phyloP scores from a whole-genome alignment of 2,329 filamentous ascomycete genomes.

The Sclerotinia nivalis region DNA sequence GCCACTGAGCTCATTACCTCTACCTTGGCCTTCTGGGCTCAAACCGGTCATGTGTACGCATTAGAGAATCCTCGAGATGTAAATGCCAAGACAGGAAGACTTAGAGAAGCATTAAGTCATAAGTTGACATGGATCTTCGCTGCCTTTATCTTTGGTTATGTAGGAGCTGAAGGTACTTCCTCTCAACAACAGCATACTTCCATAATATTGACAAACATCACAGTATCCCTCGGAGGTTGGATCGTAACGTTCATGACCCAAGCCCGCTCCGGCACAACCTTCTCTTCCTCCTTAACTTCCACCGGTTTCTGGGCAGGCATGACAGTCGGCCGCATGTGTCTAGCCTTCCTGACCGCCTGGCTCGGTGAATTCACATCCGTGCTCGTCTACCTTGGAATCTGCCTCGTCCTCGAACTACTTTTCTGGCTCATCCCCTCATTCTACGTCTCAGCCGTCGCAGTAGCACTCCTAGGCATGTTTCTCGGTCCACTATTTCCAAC shows the following conservation, averaged over 20 bases:
- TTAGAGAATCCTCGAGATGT: slow-evolving; percentile 50
- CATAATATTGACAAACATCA: not conserved
- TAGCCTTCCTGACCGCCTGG: slow-evolving; percentile 76
- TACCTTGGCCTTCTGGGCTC: slow-evolving; percentile 60
- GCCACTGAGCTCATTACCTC: slow-evolving; percentile 56
- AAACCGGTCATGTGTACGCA: slow-evolving; percentile 59
- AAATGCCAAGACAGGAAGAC: slow-evolving; percentile 27
- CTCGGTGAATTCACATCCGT: slow-evolving; percentile 73
- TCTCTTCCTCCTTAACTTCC: slow-evolving; percentile 72
- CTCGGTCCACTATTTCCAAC: slow-evolving; percentile 78
- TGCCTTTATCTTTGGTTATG: slow-evolving; percentile 74
- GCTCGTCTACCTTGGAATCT: slow-evolving; percentile 61
- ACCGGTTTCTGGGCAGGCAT: slow-evolving; percentile 86
- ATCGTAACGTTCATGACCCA: slow-evolving; percentile 83
- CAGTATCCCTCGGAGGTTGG: slow-evolving; percentile 73
- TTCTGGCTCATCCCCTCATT: slow-evolving; percentile 83
- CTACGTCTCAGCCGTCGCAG: slow-evolving; percentile 70
- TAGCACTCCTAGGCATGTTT: slow-evolving; percentile 74
- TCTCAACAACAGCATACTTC: no score
- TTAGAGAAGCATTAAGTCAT: slow-evolving; percentile 44
- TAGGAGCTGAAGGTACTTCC: slow-evolving; percentile 62
- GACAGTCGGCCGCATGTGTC: slow-evolving; percentile 68
- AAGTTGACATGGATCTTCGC: slow-evolving; percentile 66
- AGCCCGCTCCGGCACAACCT: slow-evolving; percentile 69
- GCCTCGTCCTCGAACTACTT: slow-evolving; percentile 65